phyloP scores from a whole-genome alignment of 164 flowering plant species.

The Tetrastigma voinierianum region DNA sequence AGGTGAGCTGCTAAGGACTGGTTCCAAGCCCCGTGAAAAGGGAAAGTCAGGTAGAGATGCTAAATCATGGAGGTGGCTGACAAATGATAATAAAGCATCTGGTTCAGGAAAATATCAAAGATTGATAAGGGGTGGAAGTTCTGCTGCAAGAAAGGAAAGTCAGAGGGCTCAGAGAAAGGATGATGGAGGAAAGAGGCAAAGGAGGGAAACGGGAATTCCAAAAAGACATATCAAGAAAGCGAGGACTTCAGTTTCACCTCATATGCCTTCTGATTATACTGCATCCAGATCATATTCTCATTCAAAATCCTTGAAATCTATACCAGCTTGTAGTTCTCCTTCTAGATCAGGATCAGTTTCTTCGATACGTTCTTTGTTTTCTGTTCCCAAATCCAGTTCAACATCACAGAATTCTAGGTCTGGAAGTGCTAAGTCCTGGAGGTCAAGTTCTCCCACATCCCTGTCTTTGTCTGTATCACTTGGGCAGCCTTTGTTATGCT shows the following conservation, averaged over 20 bases:
- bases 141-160: constrained; percentile 12
- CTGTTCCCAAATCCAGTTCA: constrained; percentile 21
- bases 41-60: constrained; percentile 12
- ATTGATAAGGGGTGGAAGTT: constrained; percentile 7
- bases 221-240: constrained; percentile 21
- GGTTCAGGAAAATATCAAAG: constrained; percentile 14
- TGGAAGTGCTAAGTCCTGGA: constrained; percentile 25
- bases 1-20: constrained; percentile 15
- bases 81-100: constrained; percentile 14
- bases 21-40: constrained; percentile 15
- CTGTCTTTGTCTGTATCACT: constrained; percentile 30
- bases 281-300: constrained; percentile 28
- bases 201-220: constrained; percentile 18
- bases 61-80: constrained; percentile 3
- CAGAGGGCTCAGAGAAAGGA: constrained; percentile 15
- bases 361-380: constrained; percentile 18
- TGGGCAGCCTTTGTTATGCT: constrained; percentile 20
- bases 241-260: constrained; percentile 20
- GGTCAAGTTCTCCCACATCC: constrained; percentile 31
- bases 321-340: constrained; percentile 12
- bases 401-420: constrained; percentile 23
- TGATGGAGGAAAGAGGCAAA: constrained; percentile 19
- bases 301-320: constrained; percentile 25
- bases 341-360: constrained; percentile 28
- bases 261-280: constrained; percentile 19